Conservation (phyloP, 768 basidiomycete species). For the Mycena vitilis region DNA sequence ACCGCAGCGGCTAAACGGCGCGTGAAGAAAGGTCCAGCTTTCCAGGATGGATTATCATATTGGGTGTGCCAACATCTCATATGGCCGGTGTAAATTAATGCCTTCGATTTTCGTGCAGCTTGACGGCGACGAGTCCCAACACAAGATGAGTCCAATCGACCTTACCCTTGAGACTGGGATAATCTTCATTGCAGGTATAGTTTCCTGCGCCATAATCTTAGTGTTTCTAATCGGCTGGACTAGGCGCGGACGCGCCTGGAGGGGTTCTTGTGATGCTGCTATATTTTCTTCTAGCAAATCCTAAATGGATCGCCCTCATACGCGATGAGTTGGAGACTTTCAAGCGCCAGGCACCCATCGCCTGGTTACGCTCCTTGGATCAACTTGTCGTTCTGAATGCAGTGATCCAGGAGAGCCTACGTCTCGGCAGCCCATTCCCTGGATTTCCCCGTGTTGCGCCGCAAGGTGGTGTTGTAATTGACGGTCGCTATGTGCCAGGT, state of each 20-base stretch:
- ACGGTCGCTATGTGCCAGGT: conserved; percentile 1
- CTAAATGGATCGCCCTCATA: conserved; percentile 78
- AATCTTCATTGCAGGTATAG: conserved; percentile 11
- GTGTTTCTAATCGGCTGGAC: too few species aligned
- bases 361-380: not conserved
- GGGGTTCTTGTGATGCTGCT: not conserved
- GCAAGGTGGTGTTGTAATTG: not conserved
- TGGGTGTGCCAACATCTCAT: not conserved
- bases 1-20: not conserved
- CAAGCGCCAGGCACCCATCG: not conserved
- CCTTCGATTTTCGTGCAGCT: not conserved
- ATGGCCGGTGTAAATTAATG: too few species aligned
- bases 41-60: conserved; percentile 24
- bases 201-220: not conserved
- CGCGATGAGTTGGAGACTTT: conserved; percentile 62
- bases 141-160: not conserved
- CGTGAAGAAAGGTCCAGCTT: conserved; percentile 12
- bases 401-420: conserved; percentile 9
- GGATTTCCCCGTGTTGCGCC: conserved; percentile 11
- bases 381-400: conserved; percentile 6
- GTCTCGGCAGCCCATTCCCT: not conserved
- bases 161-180: conserved; percentile 12
- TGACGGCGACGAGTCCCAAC: conserved; percentile 1
- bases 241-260: conserved; percentile 5
- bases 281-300: conserved; percentile 2